Base-by-base conservation (phyloP, 768 basidiomycete genomes). In the Collybia sp. region DNA sequence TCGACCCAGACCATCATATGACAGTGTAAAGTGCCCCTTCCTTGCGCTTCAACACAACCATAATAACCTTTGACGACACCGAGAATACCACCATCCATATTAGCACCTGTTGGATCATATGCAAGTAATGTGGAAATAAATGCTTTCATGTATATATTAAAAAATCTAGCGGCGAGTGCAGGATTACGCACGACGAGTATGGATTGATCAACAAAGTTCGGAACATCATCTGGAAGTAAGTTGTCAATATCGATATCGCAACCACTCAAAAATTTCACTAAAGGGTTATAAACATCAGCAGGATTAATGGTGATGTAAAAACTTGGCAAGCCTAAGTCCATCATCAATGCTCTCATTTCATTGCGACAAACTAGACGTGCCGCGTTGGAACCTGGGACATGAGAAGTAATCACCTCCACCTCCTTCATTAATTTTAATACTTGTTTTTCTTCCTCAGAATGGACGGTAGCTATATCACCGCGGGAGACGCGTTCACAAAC, bases 271-370 rank as follows among this genome's bases (percentile, higher is more conserved):
- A 75, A 60, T 17, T 63, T 60, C 1, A 77, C 59, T 2, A 75
- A 2, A 0, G 71, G 70, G 52, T 66, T 69, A 34, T 67, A 61
- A 0, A 69, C 53, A 46, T 72, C 71, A 13, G 65, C 62, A 16
- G 73, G 73, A 56, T 75, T 75, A 3, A 73, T 62, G 0, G 73
- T 77, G 1, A 77, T 44, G 48, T 60, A 77, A 20, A 75, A 69
- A 17, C 52, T 65, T 4, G 71, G 72, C 1, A 69, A 9, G 0
- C 73, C 71, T 15, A 61, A 47, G 1, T 57, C 49, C 5, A 60
- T 55, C 33, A 66, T 70, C 12, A 72, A 30, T 1, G 41, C 59
- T 2, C 60, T 40, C 16, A 73, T 71, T 49, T 74, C 63, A 61
- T 75, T 75, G 0, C 66, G 41, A 54, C 66, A 62, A 0, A 31